Base-by-base conservation (phyloP, 2,329 filamentous ascomycete species). In the Penicillium psychrosexuale region DNA sequence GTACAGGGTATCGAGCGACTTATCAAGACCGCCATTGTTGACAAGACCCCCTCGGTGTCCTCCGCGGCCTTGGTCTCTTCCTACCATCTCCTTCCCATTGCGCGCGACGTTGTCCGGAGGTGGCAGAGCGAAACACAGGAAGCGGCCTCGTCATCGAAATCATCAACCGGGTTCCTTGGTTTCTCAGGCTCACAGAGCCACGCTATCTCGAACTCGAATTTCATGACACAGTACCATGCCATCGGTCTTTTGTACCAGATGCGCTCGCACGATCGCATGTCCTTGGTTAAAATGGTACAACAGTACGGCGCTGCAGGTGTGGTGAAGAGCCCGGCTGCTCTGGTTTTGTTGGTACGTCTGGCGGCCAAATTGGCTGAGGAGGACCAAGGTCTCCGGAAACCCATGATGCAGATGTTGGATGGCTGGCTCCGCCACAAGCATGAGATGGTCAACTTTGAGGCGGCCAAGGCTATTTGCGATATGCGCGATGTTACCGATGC, bases 61-160 rank as follows among this genome's bases (percentile, higher is more conserved):
- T 97, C 94, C 19, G 94, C 94, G 49, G 94, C 94, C 40, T 84
- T 99, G 58, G 90, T 99, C 45, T 97, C 94, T 36, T 95, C 94
- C 51, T 99, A 99, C 75, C 94, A 99, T 75, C 89, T 99, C 45
- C 89, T 99, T 51, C 94, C 94, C 3, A 93, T 97, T 67, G 93
- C 94, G 64, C 89, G 87, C 71, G 94, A 99, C 75, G 91, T 97
- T 64, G 93, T 99, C 62, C 84, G 90, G 72, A 88, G 94, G 79
- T 99, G 94, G 94, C 93, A 97, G 78, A 96, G 91, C 75, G 94
- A 99, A 79, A 96, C 93, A 3, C 92, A 97, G 73, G 94, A 97
- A 78, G 94, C 94, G 40, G 94, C 94, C 42, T 91, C 91, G 34
- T 90, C 90, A 51, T 85, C 83, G 66, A 97, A 97, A 77, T 93